phyloP scores from a whole-genome alignment of 2,329 filamentous ascomycete genomes.

The Colletotrichum horii region DNA sequence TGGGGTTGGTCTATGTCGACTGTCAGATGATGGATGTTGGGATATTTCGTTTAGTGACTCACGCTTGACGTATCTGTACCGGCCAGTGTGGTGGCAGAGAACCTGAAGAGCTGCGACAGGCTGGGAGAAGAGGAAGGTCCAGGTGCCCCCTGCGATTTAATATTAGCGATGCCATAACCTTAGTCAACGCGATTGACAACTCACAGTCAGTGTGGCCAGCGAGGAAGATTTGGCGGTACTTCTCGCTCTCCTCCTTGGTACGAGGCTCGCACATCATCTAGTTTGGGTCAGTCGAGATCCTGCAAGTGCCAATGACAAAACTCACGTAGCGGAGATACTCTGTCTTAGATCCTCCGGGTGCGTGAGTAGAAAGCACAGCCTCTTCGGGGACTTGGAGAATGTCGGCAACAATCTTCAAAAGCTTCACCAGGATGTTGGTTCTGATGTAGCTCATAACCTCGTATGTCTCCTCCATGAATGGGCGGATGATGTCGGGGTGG shows the following conservation, averaged over 20 bases:
- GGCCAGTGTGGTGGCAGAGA: constrained; percentile 33
- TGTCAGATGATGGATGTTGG: neutral
- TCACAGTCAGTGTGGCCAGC: constrained; percentile 45
- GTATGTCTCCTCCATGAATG: constrained; percentile 28
- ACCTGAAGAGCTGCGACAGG: constrained; percentile 43
- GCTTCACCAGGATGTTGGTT: constrained; percentile 32
- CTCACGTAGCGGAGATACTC: constrained; percentile 41
- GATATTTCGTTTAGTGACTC: neutral
- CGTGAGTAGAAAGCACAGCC: constrained; percentile 38
- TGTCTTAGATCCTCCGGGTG: constrained; percentile 37
- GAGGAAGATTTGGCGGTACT: constrained; percentile 41
- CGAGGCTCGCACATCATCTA: constrained; percentile 43
- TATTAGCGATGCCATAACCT: accelerated
- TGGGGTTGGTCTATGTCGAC: constrained; percentile 29
- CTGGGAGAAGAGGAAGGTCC: constrained; percentile 44
- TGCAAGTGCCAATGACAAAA: neutral
- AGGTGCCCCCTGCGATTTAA: constrained; percentile 27
- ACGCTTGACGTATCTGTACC: constrained; percentile 40
- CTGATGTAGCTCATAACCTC: constrained; percentile 32
- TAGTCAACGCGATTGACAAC: accelerated
- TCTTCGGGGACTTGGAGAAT: constrained; percentile 42
- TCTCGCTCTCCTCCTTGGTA: constrained; percentile 36
- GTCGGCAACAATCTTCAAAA: constrained; percentile 42
- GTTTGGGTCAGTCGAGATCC: neutral
- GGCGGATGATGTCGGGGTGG: constrained; percentile 23